Base-by-base conservation (phyloP, 768 basidiomycete genomes). In the Tephrocybe sp. region DNA sequence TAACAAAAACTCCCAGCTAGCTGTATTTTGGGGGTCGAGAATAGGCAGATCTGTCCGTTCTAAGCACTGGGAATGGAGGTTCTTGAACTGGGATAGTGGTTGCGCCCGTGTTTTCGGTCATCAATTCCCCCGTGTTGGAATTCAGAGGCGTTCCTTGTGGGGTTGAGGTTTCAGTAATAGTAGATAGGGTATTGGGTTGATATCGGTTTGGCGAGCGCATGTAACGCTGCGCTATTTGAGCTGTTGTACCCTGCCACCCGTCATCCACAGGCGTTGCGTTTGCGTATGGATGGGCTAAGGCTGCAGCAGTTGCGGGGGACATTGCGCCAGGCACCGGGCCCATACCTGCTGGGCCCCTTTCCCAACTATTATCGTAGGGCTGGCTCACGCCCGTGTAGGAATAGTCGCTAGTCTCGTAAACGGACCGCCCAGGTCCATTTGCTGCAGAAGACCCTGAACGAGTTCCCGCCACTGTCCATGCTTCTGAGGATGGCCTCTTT, bases 401-500 rank as follows among this genome's bases (percentile, higher is more conserved):
- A 27, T 56, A 56, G 22, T 42, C 48, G 29, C 34, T 12, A 21
- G 23, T 21, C 10, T 10, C 42, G 1, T 31, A 23, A 34, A 23
- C 30, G n/a, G 57, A 42, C 49, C 40, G 48, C 12, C 42, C 15
- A 11, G 40, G 25, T 15, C 11, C 27, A 29, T 29, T 24, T 30
- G 22, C 46, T 11, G 41, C 47, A 23, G 55, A 52, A 16, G 47
- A 52, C 19, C 52, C 48, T 29, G 55, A 39, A 41, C 55, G 45
- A 33, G 38, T 45, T n/a, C 64, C 65, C 12, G 60, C 58, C 36
- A 68, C 52, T 1, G 68, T 65, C 70, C 72, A 72, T 7, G 64
- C 63, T 46, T 70, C 67, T 4, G 72, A 69, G 7, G 50, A 47
- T 0, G 71, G 66, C 36, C 69, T 57, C 33, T 51, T 61, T 18